A percentile compares a stretch with the other conserved stretches of the same genome.
Conservation (phyloP, 768 basidiomycete species). For the Leccinum imitatum region DNA sequence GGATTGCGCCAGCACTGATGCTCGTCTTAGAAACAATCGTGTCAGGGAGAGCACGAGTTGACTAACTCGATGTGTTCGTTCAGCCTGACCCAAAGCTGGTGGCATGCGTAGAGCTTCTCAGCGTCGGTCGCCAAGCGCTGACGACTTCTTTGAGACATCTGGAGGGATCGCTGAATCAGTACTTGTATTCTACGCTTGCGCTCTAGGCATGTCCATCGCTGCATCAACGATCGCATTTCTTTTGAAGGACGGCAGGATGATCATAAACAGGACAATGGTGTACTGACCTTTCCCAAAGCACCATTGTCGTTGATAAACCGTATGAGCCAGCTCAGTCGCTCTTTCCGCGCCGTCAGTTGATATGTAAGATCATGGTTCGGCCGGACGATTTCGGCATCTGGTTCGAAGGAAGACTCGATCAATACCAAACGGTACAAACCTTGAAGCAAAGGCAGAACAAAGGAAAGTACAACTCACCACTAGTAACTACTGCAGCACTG, state of each 20-base stretch:
- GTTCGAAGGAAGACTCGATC: background rate
- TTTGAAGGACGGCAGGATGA: background rate
- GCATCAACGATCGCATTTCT: background rate
- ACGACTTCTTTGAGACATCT: constrained; percentile 83
- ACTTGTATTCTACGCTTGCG: background rate
- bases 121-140: constrained; percentile 78
- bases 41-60: background rate
- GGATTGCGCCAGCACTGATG: constrained; percentile 51
- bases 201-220: background rate
- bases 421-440: background rate
- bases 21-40: constrained; percentile 2
- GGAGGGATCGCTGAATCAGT: constrained; percentile 11
- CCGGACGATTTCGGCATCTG: constrained; percentile 67
- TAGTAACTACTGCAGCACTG: constrained; percentile 67
- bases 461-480: constrained; percentile 45
- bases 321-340: constrained; percentile 81
- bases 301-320: constrained; percentile 87
- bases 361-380: constrained; percentile 78
- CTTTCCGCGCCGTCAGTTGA: constrained; percentile 73
- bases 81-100: constrained; percentile 78
- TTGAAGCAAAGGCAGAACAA: background rate
- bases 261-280: background rate
- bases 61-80: constrained; percentile 66
- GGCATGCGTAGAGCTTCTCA: constrained; percentile 80
- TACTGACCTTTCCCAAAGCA: constrained; percentile 65